Percentiles rank a stretch among this genome's conserved stretches.
Evolutionary conservation across 169 alveolate genomes (phyloP).

Genomic region (Plasmodium inui): DNA sequence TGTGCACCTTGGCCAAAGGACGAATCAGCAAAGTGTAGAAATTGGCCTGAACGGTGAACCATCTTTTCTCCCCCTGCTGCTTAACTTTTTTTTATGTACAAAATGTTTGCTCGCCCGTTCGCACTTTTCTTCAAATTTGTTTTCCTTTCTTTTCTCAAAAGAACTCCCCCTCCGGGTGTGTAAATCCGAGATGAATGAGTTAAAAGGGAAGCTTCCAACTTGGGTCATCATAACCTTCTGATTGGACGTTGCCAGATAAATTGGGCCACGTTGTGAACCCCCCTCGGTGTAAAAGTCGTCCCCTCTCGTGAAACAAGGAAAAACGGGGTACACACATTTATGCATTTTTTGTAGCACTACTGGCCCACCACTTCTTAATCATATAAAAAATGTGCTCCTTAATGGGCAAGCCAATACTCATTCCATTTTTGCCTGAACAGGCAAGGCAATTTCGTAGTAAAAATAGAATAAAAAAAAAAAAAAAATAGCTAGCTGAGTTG

Average conservation of each 20-base stretch:
- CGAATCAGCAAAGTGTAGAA: not conserved
- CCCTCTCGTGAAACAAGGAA: not conserved
- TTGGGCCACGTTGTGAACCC: not conserved
- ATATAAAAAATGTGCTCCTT: not conserved
- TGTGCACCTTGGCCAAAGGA: not conserved
- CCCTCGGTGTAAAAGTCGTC: not conserved
- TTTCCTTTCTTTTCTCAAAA: not conserved
- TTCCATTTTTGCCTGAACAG: not conserved
- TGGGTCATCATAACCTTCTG: not conserved
- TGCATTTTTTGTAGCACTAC: not conserved
- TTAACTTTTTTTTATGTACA: not conserved
- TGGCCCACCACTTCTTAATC: not conserved
- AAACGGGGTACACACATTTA: not conserved
- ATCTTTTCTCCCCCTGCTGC: not conserved
- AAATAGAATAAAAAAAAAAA: not conserved
- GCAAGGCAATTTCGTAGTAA: not conserved
- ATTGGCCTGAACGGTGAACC: not conserved
- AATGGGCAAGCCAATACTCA: not conserved
- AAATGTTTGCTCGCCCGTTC: not conserved
- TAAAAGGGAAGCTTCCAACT: not conserved
- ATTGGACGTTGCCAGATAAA: not conserved
- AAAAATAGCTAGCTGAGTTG: not conserved
- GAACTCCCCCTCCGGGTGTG: not conserved
- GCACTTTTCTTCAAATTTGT: not conserved
- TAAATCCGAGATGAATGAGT: not conserved